Evolutionary conservation across 352 stramenopile genomes (phyloP).

Genomic region (Phytopythium cucurbitacearum): DNA sequence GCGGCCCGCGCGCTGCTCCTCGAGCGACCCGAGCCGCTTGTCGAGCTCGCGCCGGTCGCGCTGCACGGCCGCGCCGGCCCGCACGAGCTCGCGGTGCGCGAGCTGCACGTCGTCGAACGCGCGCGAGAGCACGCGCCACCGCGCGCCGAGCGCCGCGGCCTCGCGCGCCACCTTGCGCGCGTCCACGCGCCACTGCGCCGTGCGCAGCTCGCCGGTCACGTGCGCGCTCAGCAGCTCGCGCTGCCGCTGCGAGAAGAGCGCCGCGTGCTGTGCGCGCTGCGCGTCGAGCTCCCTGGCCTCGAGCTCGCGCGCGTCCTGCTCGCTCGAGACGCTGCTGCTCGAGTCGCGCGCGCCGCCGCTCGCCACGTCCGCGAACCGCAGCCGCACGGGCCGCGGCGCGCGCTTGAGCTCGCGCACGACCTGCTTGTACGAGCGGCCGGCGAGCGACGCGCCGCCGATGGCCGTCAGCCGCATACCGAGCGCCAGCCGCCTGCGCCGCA

Average conservation of each 20-base stretch:
- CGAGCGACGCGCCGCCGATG: conserved; percentile 37
- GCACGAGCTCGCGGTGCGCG: conserved; percentile 23
- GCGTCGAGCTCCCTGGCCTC: not conserved
- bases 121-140: conserved; percentile 16
- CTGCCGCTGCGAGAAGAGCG: conserved; percentile 8
- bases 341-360: conserved; percentile 29
- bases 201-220: conserved; percentile 14
- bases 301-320: conserved; percentile 19
- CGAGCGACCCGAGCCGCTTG: conserved; percentile 41
- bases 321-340: conserved; percentile 5
- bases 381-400: conserved; percentile 37
- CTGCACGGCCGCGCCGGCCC: conserved; percentile 33
- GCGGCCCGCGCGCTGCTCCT: conserved; percentile 33
- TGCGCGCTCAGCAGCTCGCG: conserved; percentile 11
- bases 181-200: conserved; percentile 11
- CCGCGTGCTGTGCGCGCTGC: conserved; percentile 5
- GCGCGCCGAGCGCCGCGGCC: not conserved
- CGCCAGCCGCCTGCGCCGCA: conserved; percentile 28
- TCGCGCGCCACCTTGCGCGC: conserved; percentile 2
- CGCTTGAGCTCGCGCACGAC: conserved; percentile 53
- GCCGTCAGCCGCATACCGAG: conserved; percentile 63
- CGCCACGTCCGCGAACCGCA: conserved; percentile 48
- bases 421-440: conserved; percentile 51
- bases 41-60: conserved; percentile 35
- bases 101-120: conserved; percentile 31